Evolutionary conservation across 176 grass and related monocot species (phyloP), one percentile per base, ranked within the genome.

Genomic region (Rhynchospora tenuis): DNA sequence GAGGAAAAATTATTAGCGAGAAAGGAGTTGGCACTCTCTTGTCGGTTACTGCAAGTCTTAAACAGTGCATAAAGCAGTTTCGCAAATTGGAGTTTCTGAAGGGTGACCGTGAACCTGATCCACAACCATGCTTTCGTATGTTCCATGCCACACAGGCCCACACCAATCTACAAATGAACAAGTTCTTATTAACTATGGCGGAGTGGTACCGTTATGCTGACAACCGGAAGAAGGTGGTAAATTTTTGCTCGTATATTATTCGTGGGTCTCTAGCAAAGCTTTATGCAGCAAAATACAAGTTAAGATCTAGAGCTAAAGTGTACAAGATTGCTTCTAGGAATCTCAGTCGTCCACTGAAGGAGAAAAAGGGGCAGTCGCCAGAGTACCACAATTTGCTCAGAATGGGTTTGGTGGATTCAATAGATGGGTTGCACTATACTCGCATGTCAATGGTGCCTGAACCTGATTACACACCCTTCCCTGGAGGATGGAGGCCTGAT

Each of bases 251-350:
- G 38, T 98, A 98, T 72, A 98, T 95, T 48, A 89, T 98, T 69
- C 92, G 96, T 82, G 95, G 96, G 0, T 95, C 93, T 9, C 82
- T 98, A 84, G 96, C 96, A 50, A 95, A 95, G 80, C 80, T 98
- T 42, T 98, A 98, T 83, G 93, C 93, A 69, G 96, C 96, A 64
- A 98, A 98, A n/a, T 98, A 98, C 83, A 98, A 98, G 65, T 81
- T 98, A 64, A 83, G 96, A 48, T 95, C 96, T 29, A 98, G 96
- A 73, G 96, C 96, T 60, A 98, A 98, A 87, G 96, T 98, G 66
- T 98, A 98, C 80, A 95, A 90, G 87, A 98, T 98, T 84, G 96
- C 93, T 55, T 98, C 93, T 61, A 91, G 96, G 86, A 98, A 98
- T 87, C 93, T 95, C 58, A 93, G 93, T 82, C 93, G 93, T n/a